Evolutionary conservation across 768 basidiomycete species (phyloP).

Genomic region (Pleurotus cornucopiae): DNA sequence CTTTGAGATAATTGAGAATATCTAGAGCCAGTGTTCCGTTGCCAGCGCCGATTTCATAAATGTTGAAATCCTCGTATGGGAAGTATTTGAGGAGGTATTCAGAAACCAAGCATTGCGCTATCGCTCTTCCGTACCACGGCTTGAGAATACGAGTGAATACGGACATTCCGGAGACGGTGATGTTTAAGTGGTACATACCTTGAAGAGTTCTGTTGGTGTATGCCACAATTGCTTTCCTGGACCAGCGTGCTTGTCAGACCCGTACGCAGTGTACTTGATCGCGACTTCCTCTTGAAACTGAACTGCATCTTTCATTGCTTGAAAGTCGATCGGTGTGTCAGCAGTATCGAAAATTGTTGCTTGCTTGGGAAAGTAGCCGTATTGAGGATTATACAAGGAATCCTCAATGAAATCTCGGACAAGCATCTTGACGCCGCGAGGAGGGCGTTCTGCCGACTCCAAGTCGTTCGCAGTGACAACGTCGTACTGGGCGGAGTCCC

Average conservation of each 20-base stretch:
- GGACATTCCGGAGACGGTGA: not conserved
- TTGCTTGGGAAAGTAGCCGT: slow-evolving; percentile 95
- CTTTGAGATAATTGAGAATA: slow-evolving; percentile 75
- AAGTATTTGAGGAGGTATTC: slow-evolving; percentile 94
- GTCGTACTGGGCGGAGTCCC: slow-evolving; percentile 36
- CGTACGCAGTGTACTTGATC: slow-evolving; percentile 68
- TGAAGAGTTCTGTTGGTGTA: slow-evolving; percentile 96
- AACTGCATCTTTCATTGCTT: slow-evolving; percentile 53
- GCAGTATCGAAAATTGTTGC: slow-evolving; percentile 82
- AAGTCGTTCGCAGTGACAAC: slow-evolving; percentile 71
- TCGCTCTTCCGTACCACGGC: slow-evolving; percentile 93
- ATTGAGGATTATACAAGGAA: slow-evolving; percentile 92
- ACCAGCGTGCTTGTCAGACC: slow-evolving; percentile 54
- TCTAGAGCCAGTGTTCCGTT: slow-evolving; percentile 93
- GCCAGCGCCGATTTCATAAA: slow-evolving; percentile 97
- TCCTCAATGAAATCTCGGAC: slow-evolving; percentile 97
- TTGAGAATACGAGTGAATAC: slow-evolving; percentile 23
- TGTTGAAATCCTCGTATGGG: slow-evolving; percentile 91
- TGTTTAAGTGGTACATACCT: slow-evolving; percentile 46
- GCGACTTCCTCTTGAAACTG: slow-evolving; percentile 86
- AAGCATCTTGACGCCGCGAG: slow-evolving; percentile 86
- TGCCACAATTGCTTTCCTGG: slow-evolving; percentile 95
- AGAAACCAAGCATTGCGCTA: slow-evolving; percentile 83
- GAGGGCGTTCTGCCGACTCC: slow-evolving; percentile 53
- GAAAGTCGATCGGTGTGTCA: slow-evolving; percentile 64